Evolutionary conservation across 768 basidiomycete genomes (phyloP).

Genomic region (Crepidotus variabilis): DNA sequence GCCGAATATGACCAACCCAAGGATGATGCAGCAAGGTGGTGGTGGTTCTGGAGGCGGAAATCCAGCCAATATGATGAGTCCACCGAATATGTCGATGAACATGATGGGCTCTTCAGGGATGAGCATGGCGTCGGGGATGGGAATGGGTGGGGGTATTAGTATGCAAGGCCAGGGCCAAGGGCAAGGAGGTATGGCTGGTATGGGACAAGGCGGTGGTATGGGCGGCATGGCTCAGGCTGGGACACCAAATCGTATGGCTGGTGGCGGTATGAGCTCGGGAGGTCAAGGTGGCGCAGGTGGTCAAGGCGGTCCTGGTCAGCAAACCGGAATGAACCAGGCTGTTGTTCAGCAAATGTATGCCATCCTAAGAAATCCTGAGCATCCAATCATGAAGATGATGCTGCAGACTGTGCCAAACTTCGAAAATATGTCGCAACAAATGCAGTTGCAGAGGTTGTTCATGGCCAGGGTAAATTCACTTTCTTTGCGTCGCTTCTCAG

Average conservation of each 20-base stretch:
- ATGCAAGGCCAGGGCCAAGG: not conserved
- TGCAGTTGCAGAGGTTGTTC: slow-evolving; percentile 60
- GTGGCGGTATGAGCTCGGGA: slow-evolving; percentile 10
- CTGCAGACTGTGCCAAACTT: slow-evolving; percentile 50
- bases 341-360: slow-evolving; percentile 37
- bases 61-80: slow-evolving; percentile 12
- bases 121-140: not conserved
- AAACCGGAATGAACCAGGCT: slow-evolving; percentile 8
- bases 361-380: slow-evolving; percentile 49
- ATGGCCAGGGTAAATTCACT: slow-evolving; percentile 45
- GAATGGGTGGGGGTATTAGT: not conserved
- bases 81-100: slow-evolving; percentile 7
- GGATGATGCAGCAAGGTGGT: slow-evolving; percentile 8
- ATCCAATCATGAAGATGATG: slow-evolving; percentile 60
- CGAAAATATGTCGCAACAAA: slow-evolving; percentile 40
- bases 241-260: slow-evolving; percentile 12
- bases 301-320: not conserved
- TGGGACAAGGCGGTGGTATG: not conserved
- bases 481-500: not conserved
- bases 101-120: slow-evolving; percentile 1
- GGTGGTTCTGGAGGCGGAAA: slow-evolving; percentile 14
- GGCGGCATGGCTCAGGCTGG: not conserved
- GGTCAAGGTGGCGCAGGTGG: slow-evolving; percentile 13
- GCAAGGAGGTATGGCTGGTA: not conserved
- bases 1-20: slow-evolving; percentile 2